Evolutionary conservation across 768 basidiomycete genomes (phyloP), one percentile per base, ranked within the genome.

Genomic region (Lactarius vividus): DNA sequence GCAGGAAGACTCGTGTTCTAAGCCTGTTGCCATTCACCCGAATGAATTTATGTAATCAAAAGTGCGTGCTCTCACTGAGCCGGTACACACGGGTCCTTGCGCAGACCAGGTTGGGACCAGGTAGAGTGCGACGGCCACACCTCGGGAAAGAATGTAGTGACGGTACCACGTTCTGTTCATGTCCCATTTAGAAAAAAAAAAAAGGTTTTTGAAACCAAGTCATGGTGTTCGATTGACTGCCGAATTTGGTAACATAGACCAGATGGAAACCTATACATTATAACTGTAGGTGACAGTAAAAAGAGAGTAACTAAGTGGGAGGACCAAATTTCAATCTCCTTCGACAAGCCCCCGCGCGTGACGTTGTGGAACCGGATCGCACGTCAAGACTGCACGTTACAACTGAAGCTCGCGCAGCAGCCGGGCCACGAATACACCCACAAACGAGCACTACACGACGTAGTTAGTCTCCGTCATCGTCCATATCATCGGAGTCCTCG

Each of bases 401-500:
- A 55, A 40, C 31, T n/a, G 20, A 44, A 44, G 29, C 29, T 29
- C 44, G 6, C 13, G 11, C 28, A 5, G 11, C 28, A 31, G 16
- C 20, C 9, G 42, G 9, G 28, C 20, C 55, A 13, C 42, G 26
- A 37, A 29, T 15, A 31, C 15, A 7, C 15, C 54, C 18, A 26
- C 28, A 26, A 49, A 44, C 16, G 11, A 54, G 42, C n/a, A 60
- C 40, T 23, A 3, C 40, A 7, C 33, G 31, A 18, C 57, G 61
- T 26, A 18, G 31, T 46, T 59, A 67, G 20, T 23, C 16, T 20
- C 3, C 39, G 11, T 52, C 57, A 8, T 46, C 52, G 33, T 55
- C 57, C 2, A 13, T 70, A 18, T 73, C 73, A 18, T 76, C 75
- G 4, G 73, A 72, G 53, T 78, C 77, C n/a, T 72, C 73, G 16